Evolutionary conservation across 2,329 filamentous ascomycete genomes (phyloP).

Genomic region (Ceratocystis papillata): DNA sequence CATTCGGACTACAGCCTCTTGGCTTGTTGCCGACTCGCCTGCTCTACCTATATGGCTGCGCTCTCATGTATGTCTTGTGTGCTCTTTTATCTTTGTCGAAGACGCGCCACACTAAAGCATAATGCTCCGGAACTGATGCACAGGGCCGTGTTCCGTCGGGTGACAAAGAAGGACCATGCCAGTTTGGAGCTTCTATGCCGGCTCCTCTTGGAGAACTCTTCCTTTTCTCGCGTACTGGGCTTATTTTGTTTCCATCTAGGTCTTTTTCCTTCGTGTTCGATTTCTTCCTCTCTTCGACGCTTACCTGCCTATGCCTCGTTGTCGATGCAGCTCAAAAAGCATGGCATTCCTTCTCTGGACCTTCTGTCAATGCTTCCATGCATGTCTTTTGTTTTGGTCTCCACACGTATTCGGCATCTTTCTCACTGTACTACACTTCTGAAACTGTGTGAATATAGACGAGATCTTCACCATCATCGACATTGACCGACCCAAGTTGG

Average conservation of each 20-base stretch:
- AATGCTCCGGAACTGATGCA: constrained; percentile 3
- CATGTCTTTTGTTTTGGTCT: constrained; percentile 12
- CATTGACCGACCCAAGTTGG: neutral
- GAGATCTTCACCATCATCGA: constrained; percentile 4
- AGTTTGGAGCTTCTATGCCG: neutral
- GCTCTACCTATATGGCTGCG: neutral
- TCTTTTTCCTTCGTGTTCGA: neutral
- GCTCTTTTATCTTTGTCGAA: neutral
- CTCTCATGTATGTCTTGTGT: neutral
- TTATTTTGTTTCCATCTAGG: no score
- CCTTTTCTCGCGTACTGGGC: neutral
- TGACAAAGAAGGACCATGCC: neutral
- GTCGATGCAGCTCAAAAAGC: neutral
- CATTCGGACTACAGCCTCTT: no score
- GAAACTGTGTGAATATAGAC: constrained; percentile 10
- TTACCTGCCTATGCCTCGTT: neutral
- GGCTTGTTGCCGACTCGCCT: no score
- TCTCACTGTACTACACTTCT: constrained; percentile 2
- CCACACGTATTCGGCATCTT: constrained; percentile 10
- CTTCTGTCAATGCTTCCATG: constrained; percentile 23
- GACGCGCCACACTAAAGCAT: neutral
- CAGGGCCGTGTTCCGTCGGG: constrained; percentile 7
- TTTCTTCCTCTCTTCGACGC: neutral
- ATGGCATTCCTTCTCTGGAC: constrained; percentile 8
- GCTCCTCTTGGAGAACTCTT: neutral